A percentile compares a stretch with the other conserved stretches of the same genome.
These are phyloP conservation scores for Millerozyma miso DNA, from an alignment of 805 yeast species.

Conservation along the genomic window DNA sequence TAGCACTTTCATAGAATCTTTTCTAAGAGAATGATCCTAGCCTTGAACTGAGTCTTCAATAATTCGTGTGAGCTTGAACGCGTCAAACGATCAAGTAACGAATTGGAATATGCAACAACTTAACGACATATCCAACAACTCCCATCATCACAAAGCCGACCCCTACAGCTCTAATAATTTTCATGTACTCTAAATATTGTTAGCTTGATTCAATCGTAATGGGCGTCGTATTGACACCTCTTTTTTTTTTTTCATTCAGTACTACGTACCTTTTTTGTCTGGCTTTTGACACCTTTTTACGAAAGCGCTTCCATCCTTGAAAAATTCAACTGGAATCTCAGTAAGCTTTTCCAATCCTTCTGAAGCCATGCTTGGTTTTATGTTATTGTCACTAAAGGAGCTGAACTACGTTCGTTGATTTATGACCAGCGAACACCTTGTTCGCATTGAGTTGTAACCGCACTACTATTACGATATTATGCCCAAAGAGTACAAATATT, in stretches of 20 bases:
- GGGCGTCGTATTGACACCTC: too few species aligned
- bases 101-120: constrained; percentile 91
- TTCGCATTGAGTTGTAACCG: neutral
- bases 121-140: constrained; percentile 92
- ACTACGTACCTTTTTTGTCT: constrained; percentile 60
- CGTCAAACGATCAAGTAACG: constrained; percentile 85
- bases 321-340: constrained; percentile 86
- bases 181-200: constrained; percentile 61
- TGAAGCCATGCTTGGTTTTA: constrained; percentile 32
- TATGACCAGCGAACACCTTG: constrained; percentile 7
- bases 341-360: constrained; percentile 71
- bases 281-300: constrained; percentile 93
- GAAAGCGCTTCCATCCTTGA: constrained; percentile 88
- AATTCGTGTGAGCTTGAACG: too few species aligned
- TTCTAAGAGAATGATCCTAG: too few species aligned
- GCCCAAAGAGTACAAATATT: constrained; percentile 1
- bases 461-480: constrained; percentile 2
- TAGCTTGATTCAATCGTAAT: too few species aligned
- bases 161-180: constrained; percentile 93
- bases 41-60: too few species aligned
- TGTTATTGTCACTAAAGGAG: constrained; percentile 2
- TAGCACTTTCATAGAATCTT: too few species aligned
- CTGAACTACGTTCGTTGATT: neutral
- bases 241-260: too few species aligned
- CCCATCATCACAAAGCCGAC: constrained; percentile 97